phyloP scores from a whole-genome alignment of 2,329 filamentous ascomycete genomes.

The Pseudomassariella vexata region DNA sequence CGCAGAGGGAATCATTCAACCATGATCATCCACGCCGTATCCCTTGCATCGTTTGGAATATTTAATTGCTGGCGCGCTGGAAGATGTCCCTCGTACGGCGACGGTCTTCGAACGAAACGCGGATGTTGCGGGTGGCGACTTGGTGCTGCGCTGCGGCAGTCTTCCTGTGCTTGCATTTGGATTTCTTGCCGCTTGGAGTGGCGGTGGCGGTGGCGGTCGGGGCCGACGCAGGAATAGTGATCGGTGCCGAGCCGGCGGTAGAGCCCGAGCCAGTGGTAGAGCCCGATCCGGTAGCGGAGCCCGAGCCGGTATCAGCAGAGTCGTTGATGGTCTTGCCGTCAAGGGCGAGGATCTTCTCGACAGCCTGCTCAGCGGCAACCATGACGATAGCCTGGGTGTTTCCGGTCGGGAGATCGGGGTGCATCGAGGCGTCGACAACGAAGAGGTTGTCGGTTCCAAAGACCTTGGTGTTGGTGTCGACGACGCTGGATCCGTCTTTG shows the following conservation, averaged over 20 bases:
- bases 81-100: no score
- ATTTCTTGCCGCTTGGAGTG: no score
- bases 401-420: conserved; percentile 62
- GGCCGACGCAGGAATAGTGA: no score
- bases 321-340: neutral
- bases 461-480: conserved; percentile 58
- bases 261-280: neutral
- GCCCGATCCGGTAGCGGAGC: neutral
- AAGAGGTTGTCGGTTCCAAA: conserved; percentile 63
- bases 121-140: no score
- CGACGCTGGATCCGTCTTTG: conserved; percentile 48
- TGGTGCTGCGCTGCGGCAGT: no score
- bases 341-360: conserved; percentile 22
- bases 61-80: no score
- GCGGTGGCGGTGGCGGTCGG: no score
- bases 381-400: conserved; percentile 42
- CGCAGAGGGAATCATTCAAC: no score
- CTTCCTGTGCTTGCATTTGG: no score
- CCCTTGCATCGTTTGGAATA: no score
- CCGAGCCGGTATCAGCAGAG: neutral
- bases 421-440: conserved; percentile 61
- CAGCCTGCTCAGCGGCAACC: conserved; percentile 26
- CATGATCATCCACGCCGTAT: no score
- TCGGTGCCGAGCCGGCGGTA: neutral
- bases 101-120: no score